Percentiles rank a stretch among this genome's conserved stretches.
These are phyloP conservation scores for Mallotus nudiflorus DNA, from an alignment of 345 rosid genomes.

Conservation along the genomic window DNA sequence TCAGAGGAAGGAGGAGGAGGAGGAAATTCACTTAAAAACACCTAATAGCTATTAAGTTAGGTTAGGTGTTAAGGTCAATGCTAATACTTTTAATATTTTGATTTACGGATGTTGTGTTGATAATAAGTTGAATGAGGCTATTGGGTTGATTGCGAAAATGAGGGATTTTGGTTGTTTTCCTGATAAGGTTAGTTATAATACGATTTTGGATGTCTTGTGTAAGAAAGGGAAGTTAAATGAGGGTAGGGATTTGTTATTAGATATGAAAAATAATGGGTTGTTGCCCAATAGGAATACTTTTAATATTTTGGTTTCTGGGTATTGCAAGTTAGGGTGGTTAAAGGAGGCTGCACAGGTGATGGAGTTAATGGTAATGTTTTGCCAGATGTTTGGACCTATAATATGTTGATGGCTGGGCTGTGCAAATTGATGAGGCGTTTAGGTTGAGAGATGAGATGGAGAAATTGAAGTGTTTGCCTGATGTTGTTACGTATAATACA, in stretches of 20 bases:
- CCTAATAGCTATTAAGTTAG: conserved; percentile 50
- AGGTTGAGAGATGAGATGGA: conserved; percentile 68
- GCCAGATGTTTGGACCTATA: conserved; percentile 71
- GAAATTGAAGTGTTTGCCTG: conserved; percentile 54
- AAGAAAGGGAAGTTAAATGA: conserved; percentile 79
- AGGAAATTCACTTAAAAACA: conserved; percentile 36
- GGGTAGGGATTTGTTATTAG: conserved; percentile 60
- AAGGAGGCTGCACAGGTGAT: conserved; percentile 67
- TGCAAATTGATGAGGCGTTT: conserved; percentile 63
- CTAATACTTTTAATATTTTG: conserved; percentile 61
- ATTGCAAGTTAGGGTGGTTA: conserved; percentile 70
- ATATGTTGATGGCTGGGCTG: conserved; percentile 61
- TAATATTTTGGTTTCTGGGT: conserved; percentile 64
- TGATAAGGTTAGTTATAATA: conserved; percentile 67
- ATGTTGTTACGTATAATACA: conserved; percentile 80
- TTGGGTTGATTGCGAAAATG: conserved; percentile 54
- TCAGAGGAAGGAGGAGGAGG: conserved; percentile 31
- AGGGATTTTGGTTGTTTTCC: conserved; percentile 54
- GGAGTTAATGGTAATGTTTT: conserved; percentile 63
- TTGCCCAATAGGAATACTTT: conserved; percentile 56
- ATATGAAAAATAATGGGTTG: conserved; percentile 66
- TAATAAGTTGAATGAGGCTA: conserved; percentile 52
- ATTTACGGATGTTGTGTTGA: conserved; percentile 72
- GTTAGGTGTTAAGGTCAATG: conserved; percentile 49
- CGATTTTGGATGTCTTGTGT: conserved; percentile 59